Percentiles rank a stretch among this genome's conserved stretches.
phyloP scores from a whole-genome alignment of 768 basidiomycete genomes.

The Boletus reticulatus region DNA sequence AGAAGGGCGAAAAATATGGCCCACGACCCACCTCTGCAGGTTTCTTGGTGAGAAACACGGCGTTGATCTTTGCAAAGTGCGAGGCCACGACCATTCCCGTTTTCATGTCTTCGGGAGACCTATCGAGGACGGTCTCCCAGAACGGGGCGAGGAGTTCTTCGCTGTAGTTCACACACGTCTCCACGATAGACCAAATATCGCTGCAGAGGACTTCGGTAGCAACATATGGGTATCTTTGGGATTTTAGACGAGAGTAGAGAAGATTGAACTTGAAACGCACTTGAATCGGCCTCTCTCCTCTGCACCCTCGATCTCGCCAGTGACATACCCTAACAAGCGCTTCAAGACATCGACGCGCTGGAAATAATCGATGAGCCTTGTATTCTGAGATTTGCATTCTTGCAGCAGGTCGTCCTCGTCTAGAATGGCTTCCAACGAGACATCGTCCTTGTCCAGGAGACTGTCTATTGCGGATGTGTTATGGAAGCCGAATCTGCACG shows the following conservation, averaged over 20 bases:
- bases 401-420: constrained; percentile 93
- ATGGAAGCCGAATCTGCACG: constrained; percentile 81
- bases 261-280: constrained; percentile 44
- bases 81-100: constrained; percentile 84
- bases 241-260: constrained; percentile 6
- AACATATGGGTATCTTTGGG: constrained; percentile 80
- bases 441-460: constrained; percentile 87
- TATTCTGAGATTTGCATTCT: constrained; percentile 95
- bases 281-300: constrained; percentile 80
- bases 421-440: constrained; percentile 85
- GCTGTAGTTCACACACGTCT: constrained; percentile 75
- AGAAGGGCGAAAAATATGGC: constrained; percentile 16
- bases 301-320: constrained; percentile 80
- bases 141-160: constrained; percentile 78
- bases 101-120: constrained; percentile 82
- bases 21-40: constrained; percentile 71
- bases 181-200: constrained; percentile 93
- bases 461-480: constrained; percentile 88
- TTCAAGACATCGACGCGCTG: constrained; percentile 78
- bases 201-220: constrained; percentile 95
- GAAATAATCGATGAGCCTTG: constrained; percentile 84
- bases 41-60: constrained; percentile 83
- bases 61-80: constrained; percentile 93
- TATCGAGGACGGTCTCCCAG: constrained; percentile 87
- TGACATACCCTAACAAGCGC: constrained; percentile 79